These are phyloP conservation scores for Vitis riparia DNA, from an alignment of 164 flowering plant genomes.

Conservation along the genomic window DNA sequence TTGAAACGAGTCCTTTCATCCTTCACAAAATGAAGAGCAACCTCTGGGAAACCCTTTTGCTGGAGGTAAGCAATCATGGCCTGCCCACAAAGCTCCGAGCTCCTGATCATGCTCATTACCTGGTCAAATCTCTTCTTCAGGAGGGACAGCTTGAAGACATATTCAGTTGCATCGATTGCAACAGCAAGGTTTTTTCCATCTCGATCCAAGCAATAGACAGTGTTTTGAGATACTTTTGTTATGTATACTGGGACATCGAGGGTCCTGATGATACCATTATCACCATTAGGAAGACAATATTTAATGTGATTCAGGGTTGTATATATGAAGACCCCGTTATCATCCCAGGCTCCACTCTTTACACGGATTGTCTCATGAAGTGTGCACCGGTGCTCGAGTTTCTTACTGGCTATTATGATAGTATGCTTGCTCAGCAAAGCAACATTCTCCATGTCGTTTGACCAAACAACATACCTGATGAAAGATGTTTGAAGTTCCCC, in stretches of 20 bases:
- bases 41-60: conserved; percentile 93
- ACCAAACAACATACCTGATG: conserved; percentile 84
- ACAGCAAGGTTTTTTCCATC: conserved; percentile 53
- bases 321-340: conserved; percentile 85
- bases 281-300: conserved; percentile 86
- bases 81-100: conserved; percentile 86
- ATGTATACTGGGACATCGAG: conserved; percentile 52
- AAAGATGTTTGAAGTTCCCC: conserved; percentile 87
- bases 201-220: conserved; percentile 58
- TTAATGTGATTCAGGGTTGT: conserved; percentile 83
- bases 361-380: conserved; percentile 94
- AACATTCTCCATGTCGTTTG: conserved; percentile 87
- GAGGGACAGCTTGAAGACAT: conserved; percentile 45
- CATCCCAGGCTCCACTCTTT: conserved; percentile 95
- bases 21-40: conserved; percentile 88
- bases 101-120: conserved; percentile 63
- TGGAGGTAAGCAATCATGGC: conserved; percentile 95
- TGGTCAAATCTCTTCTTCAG: conserved; percentile 70
- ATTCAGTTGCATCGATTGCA: conserved; percentile 82
- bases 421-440: conserved; percentile 94
- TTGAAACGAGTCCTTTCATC: conserved; percentile 84
- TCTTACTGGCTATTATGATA: conserved; percentile 79
- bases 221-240: conserved; percentile 74
- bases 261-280: conserved; percentile 61
- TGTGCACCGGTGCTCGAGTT: conserved; percentile 80